These are phyloP conservation scores for Russula sp. DNA, from an alignment of 768 basidiomycete genomes.

Conservation along the genomic window DNA sequence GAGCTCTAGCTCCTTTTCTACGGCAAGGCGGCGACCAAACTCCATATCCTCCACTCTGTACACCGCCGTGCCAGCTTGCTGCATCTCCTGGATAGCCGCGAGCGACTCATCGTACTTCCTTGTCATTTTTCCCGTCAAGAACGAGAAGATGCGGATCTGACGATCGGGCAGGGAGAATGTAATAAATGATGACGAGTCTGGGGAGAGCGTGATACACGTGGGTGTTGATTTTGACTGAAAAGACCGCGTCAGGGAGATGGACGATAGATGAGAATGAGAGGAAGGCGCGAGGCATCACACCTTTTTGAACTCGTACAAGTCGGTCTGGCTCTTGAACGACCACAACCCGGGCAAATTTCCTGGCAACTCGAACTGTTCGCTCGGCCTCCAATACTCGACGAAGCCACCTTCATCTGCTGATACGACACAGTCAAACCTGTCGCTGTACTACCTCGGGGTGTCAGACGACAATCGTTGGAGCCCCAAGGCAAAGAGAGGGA, in stretches of 20 bases:
- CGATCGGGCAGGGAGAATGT: constrained; percentile 93
- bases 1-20: constrained; percentile 85
- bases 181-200: constrained; percentile 81
- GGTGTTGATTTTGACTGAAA: constrained; percentile 82
- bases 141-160: constrained; percentile 89
- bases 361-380: constrained; percentile 81
- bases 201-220: constrained; percentile 87
- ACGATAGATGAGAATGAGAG: neutral
- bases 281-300: constrained; percentile 32
- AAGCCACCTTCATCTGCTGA: constrained; percentile 95
- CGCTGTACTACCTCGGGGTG: constrained; percentile 60
- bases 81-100: constrained; percentile 93
- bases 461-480: neutral
- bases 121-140: constrained; percentile 80
- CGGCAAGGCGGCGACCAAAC: constrained; percentile 91
- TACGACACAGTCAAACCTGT: constrained; percentile 83
- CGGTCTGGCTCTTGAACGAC: constrained; percentile 86
- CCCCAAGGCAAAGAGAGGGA: neutral
- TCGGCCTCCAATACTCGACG: constrained; percentile 92
- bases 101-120: constrained; percentile 95
- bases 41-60: constrained; percentile 98
- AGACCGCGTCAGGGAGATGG: constrained; percentile 1
- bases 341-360: constrained; percentile 73
- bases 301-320: constrained; percentile 98
- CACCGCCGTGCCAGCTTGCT: constrained; percentile 91